These are phyloP conservation scores for Barnettozyma salicaria DNA, from an alignment of 805 yeast genomes.

Conservation along the genomic window DNA sequence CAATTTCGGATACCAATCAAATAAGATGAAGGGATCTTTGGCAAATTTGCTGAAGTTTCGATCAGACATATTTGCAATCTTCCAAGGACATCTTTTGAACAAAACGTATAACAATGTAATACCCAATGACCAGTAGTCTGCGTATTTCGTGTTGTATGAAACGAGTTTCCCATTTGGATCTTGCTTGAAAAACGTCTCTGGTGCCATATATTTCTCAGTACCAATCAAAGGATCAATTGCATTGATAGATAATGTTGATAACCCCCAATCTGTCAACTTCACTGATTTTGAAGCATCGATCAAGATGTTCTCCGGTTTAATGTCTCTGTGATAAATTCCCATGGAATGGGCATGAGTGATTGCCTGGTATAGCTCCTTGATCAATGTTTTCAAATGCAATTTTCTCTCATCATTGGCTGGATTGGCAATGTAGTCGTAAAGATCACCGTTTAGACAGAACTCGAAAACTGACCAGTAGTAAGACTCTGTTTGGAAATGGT, in stretches of 20 bases:
- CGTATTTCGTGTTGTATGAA: slow-evolving; percentile 62
- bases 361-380: slow-evolving; percentile 47
- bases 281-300: slow-evolving; percentile 45
- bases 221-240: slow-evolving; percentile 46
- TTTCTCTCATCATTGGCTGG: slow-evolving; percentile 17
- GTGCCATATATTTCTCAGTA: slow-evolving; percentile 88
- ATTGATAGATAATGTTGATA: slow-evolving; percentile 39
- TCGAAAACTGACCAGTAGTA: slow-evolving; percentile 56
- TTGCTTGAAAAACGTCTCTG: slow-evolving; percentile 62
- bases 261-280: slow-evolving; percentile 72
- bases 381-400: slow-evolving; percentile 31
- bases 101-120: slow-evolving; percentile 71
- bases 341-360: slow-evolving; percentile 48
- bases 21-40: slow-evolving; percentile 59
- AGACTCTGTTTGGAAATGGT: slow-evolving; percentile 48
- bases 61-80: slow-evolving; percentile 61
- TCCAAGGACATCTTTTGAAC: slow-evolving; percentile 83
- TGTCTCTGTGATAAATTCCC: slow-evolving; percentile 64
- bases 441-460: slow-evolving; percentile 60
- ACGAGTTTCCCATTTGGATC: slow-evolving; percentile 2
- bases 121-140: slow-evolving; percentile 88
- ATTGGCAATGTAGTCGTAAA: slow-evolving; percentile 46
- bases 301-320: slow-evolving; percentile 68
- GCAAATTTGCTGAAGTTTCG: slow-evolving; percentile 63
- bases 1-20: slow-evolving; percentile 71